These are phyloP conservation scores for Trichoderma polysporum DNA, from an alignment of 2,329 filamentous ascomycete species.

Conservation along the genomic window DNA sequence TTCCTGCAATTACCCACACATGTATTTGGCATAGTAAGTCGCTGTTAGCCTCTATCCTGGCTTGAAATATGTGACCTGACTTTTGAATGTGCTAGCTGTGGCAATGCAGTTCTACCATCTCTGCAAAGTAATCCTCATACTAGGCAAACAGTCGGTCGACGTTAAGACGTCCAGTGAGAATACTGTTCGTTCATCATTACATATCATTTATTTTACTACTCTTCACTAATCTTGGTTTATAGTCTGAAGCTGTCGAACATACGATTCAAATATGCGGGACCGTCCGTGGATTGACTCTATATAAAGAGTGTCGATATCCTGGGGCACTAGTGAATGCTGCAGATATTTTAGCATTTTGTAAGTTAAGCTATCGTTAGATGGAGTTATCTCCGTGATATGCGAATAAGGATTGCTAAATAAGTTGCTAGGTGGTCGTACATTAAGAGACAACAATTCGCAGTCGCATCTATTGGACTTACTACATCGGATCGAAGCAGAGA, in stretches of 20 bases:
- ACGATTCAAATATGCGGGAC: background rate
- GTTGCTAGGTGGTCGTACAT: background rate
- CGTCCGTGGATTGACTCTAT: constrained; percentile 1
- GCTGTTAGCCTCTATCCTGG: background rate
- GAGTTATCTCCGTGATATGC: background rate
- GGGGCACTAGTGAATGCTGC: constrained; percentile 16
- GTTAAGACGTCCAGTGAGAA: background rate
- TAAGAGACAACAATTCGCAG: background rate
- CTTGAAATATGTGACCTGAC: background rate
- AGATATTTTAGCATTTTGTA: constrained; percentile 4
- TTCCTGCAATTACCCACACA: constrained; percentile 9
- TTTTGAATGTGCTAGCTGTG: background rate
- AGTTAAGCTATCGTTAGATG: background rate
- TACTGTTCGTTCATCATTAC: background rate
- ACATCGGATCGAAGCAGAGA: constrained; percentile 3
- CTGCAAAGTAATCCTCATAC: constrained; percentile 3
- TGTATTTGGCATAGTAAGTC: constrained; percentile 16
- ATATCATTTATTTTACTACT: background rate
- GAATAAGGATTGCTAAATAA: background rate
- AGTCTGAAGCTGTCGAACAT: background rate
- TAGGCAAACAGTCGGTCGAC: background rate
- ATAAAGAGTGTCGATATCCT: background rate
- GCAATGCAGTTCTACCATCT: constrained; percentile 20
- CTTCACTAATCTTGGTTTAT: background rate
- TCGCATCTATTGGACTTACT: background rate